Percentiles rank a stretch among this genome's conserved stretches.
These are phyloP conservation scores for Leishmania amazonensis DNA, from an alignment of 208 protist genomes.

Conservation along the genomic window DNA sequence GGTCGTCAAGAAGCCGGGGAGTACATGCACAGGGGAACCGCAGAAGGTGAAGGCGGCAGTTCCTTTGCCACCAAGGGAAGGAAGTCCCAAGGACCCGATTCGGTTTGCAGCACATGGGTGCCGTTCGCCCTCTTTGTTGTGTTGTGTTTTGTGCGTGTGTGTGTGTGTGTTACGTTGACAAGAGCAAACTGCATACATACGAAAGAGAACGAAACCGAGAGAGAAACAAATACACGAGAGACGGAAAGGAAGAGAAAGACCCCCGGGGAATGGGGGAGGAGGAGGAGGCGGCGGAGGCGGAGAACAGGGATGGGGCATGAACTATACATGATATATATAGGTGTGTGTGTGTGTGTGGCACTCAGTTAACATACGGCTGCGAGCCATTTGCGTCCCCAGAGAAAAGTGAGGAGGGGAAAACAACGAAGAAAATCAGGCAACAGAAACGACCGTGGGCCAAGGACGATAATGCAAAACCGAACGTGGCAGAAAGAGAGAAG, in stretches of 20 bases:
- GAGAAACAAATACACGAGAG: constrained; percentile 4
- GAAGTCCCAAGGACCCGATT: not conserved
- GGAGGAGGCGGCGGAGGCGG: too few species aligned
- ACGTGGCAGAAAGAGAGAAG: not conserved
- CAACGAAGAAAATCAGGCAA: constrained; percentile 5
- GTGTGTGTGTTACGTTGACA: not conserved
- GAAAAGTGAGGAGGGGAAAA: constrained; percentile 11
- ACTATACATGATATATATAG: constrained; percentile 3
- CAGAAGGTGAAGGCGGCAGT: not conserved
- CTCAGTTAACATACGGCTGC: not conserved
- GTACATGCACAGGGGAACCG: not conserved
- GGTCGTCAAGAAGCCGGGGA: not conserved
- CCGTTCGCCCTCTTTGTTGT: not conserved
- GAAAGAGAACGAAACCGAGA: constrained; percentile 12
- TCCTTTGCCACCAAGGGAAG: not conserved
- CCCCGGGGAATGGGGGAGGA: not conserved
- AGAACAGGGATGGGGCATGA: not conserved
- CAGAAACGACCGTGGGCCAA: not conserved
- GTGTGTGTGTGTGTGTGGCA: not conserved
- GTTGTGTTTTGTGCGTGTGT: not conserved
- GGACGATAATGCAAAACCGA: not conserved
- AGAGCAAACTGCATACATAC: constrained; percentile 13
- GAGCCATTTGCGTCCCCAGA: not conserved
- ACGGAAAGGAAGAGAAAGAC: constrained; percentile 5
- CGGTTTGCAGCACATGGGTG: not conserved